These are phyloP conservation scores for Aureobasidium lini DNA, from an alignment of 2,329 filamentous ascomycete species.

Conservation along the genomic window DNA sequence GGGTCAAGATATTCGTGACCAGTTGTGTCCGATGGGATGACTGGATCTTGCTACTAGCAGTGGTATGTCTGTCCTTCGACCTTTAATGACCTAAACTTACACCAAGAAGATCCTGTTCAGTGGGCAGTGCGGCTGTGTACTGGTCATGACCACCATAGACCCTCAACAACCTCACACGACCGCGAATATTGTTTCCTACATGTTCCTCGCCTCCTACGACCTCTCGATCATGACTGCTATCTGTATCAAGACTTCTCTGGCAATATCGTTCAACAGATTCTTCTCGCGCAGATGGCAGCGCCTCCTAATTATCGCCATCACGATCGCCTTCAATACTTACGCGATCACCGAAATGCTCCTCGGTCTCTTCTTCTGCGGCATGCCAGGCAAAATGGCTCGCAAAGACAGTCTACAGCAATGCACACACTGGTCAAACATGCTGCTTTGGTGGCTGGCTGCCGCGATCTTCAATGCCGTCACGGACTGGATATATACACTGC, in stretches of 20 bases:
- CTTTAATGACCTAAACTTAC: not conserved
- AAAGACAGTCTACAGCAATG: slow-evolving; percentile 18
- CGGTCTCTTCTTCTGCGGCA: slow-evolving; percentile 27
- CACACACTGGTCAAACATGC: slow-evolving; percentile 15
- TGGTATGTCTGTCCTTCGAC: not conserved
- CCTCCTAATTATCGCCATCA: slow-evolving; percentile 19
- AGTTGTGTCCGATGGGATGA: slow-evolving; percentile 12
- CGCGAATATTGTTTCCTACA: not conserved
- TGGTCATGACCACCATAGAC: not conserved
- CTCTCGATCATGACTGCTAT: slow-evolving; percentile 35
- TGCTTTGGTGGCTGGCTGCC: slow-evolving; percentile 20
- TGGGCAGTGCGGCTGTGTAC: slow-evolving; percentile 3
- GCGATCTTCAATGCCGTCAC: slow-evolving; percentile 31
- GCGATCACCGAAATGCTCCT: slow-evolving; percentile 27
- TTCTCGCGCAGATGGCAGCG: slow-evolving; percentile 33
- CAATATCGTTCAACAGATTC: slow-evolving; percentile 38
- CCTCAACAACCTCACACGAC: not conserved
- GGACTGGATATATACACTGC: slow-evolving; percentile 29
- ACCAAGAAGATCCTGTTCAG: slow-evolving; percentile 8
- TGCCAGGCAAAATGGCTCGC: slow-evolving; percentile 19
- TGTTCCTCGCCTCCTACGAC: slow-evolving; percentile 28
- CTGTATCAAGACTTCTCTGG: slow-evolving; percentile 38
- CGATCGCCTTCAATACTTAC: slow-evolving; percentile 24
- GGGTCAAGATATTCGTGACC: slow-evolving; percentile 6
- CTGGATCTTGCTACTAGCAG: slow-evolving; percentile 7